These are phyloP conservation scores for Heracleum sosnowskyi DNA, from an alignment of 129 eudicot genomes.

Conservation along the genomic window DNA sequence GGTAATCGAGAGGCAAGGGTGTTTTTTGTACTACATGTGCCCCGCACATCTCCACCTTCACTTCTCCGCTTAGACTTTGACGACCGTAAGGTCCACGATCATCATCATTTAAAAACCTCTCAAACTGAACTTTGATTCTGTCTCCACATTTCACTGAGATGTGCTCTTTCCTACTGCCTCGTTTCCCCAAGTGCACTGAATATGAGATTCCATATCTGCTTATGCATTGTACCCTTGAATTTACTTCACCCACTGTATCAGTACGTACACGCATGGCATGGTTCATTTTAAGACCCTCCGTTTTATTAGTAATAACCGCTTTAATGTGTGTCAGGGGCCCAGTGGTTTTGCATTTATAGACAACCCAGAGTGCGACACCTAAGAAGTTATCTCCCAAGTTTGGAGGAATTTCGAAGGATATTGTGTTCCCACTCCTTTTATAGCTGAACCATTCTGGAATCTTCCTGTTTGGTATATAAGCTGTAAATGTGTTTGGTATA, in stretches of 20 bases:
- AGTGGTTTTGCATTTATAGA: neutral
- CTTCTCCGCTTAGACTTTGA: neutral
- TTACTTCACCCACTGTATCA: neutral
- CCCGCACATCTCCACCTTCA: neutral
- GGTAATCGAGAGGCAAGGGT: neutral
- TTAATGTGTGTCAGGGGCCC: neutral
- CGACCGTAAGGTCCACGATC: accelerated
- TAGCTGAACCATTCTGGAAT: neutral
- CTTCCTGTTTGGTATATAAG: neutral
- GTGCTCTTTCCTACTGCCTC: neutral
- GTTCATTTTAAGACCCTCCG: neutral
- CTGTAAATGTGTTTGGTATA: neutral
- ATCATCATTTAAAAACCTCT: neutral
- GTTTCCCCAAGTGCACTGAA: neutral
- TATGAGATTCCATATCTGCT: neutral
- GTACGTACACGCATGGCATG: no score
- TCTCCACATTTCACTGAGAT: neutral
- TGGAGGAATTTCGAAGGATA: neutral
- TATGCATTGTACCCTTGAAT: neutral
- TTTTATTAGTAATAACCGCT: neutral
- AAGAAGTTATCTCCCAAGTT: neutral
- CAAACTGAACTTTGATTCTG: neutral
- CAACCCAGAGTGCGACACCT: neutral
- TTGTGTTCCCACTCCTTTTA: neutral
- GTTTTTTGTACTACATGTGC: neutral